Percentiles rank a stretch among this genome's conserved stretches.
phyloP scores from a whole-genome alignment of 352 stramenopile species.

The Aphanomyces stellatus region DNA sequence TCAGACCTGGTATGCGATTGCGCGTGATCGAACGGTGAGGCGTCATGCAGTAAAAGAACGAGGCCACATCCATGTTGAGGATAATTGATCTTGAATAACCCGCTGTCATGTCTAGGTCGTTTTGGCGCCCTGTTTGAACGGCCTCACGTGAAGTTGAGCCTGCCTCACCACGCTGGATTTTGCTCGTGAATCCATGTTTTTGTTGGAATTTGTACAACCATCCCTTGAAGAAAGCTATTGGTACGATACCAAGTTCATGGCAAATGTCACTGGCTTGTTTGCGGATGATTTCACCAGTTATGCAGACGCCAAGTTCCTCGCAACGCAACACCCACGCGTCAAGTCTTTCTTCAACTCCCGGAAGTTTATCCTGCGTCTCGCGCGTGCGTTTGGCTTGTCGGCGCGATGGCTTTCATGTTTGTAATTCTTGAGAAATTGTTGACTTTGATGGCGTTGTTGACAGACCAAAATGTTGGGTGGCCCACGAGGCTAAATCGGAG shows the following conservation, averaged over 20 bases:
- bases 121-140: not conserved
- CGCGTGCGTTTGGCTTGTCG: too few species aligned
- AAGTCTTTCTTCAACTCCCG: too few species aligned
- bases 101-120: not conserved
- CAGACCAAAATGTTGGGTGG: too few species aligned
- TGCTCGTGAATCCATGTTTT: slow-evolving; percentile 12
- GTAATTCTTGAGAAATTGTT: too few species aligned
- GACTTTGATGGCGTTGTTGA: too few species aligned
- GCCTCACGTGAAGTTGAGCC: not conserved
- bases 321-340: not conserved
- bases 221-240: not conserved
- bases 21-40: not conserved
- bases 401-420: too few species aligned
- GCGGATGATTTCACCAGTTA: not conserved
- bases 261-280: not conserved
- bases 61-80: slow-evolving; percentile 22
- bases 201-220: slow-evolving; percentile 21
- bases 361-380: too few species aligned
- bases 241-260: not conserved
- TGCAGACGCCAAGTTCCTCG: not conserved
- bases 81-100: slow-evolving; percentile 6
- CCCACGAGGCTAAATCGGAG: too few species aligned
- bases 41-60: slow-evolving; percentile 13
- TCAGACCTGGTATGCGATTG: not conserved
- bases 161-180: slow-evolving; percentile 9